These are phyloP conservation scores for Fusarium sp. DNA, from an alignment of 2,329 filamentous ascomycete species.

Conservation along the genomic window DNA sequence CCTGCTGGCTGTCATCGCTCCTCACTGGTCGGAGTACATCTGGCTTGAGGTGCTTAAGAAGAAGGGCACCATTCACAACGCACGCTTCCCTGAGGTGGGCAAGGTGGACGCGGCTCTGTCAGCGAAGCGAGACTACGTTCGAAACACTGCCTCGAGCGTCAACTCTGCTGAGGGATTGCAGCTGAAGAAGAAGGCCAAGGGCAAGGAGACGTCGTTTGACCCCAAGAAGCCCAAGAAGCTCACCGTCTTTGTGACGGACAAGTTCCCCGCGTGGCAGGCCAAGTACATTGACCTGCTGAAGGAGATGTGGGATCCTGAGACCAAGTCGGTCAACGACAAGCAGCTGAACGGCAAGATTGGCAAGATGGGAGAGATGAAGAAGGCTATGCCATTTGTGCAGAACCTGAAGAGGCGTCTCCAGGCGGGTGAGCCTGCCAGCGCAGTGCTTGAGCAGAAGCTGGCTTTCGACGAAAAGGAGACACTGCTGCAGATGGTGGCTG, in stretches of 20 bases:
- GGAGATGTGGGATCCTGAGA: slow-evolving; percentile 73
- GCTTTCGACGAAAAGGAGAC: slow-evolving; percentile 86
- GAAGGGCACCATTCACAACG: slow-evolving; percentile 80
- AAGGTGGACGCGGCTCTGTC: slow-evolving; percentile 75
- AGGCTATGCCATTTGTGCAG: slow-evolving; percentile 98
- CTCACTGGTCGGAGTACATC: slow-evolving; percentile 94
- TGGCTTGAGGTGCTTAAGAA: slow-evolving; percentile 92
- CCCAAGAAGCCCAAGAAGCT: slow-evolving; percentile 93
- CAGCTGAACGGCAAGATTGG: slow-evolving; percentile 80
- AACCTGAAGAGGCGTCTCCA: slow-evolving; percentile 85
- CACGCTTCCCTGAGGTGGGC: slow-evolving; percentile 68
- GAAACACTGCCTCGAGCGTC: slow-evolving; percentile 80
- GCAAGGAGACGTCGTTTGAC: slow-evolving; percentile 87
- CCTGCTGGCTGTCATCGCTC: slow-evolving; percentile 84
- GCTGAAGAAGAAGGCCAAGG: slow-evolving; percentile 92
- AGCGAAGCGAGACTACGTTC: slow-evolving; percentile 86
- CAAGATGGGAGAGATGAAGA: slow-evolving; percentile 92
- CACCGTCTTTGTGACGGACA: slow-evolving; percentile 83
- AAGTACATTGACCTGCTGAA: slow-evolving; percentile 87
- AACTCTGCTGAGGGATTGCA: slow-evolving; percentile 82
- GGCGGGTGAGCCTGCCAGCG: slow-evolving; percentile 72
- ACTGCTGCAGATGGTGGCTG: slow-evolving; percentile 81
- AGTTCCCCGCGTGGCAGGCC: slow-evolving; percentile 91
- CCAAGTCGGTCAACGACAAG: slow-evolving; percentile 80
- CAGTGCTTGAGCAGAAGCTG: slow-evolving; percentile 85